Percentiles rank a stretch among this genome's conserved stretches.
Conservation (phyloP, 306 rosid species). For the Sphenostylis stenocarpa region DNA sequence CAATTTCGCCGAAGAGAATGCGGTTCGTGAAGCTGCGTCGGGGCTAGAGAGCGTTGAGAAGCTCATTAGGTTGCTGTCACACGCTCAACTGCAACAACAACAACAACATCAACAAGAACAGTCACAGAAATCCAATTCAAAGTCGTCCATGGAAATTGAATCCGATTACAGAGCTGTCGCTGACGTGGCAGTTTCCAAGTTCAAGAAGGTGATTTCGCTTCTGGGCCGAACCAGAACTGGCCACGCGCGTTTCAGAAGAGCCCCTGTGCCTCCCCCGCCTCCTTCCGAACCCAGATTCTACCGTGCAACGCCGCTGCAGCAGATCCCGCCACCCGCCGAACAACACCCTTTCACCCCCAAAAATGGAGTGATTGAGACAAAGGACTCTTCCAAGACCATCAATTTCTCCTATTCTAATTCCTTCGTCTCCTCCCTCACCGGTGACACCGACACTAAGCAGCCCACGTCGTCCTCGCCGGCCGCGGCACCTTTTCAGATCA, state of each 20-base stretch:
- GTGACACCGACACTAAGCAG: slow-evolving; percentile 55
- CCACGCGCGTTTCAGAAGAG: slow-evolving; percentile 86
- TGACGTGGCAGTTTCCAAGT: slow-evolving; percentile 79
- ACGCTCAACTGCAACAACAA: neutral
- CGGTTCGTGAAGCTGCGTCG: slow-evolving; percentile 79
- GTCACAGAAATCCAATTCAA: neutral
- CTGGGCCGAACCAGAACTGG: slow-evolving; percentile 82
- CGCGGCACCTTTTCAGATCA: slow-evolving; percentile 54
- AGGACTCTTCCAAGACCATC: slow-evolving; percentile 60
- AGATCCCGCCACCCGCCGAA: slow-evolving; percentile 56
- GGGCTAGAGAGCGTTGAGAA: slow-evolving; percentile 74
- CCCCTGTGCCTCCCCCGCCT: slow-evolving; percentile 36
- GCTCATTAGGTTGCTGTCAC: slow-evolving; percentile 45
- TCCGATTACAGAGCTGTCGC: slow-evolving; percentile 71
- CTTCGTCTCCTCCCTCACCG: slow-evolving; percentile 68
- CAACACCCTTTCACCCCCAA: neutral
- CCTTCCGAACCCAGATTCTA: slow-evolving; percentile 22
- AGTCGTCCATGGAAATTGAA: slow-evolving; percentile 40
- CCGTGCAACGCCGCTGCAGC: slow-evolving; percentile 75
- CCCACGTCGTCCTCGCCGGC: slow-evolving; percentile 61
- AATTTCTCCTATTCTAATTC: slow-evolving; percentile 64
- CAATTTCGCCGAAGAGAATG: slow-evolving; percentile 52
- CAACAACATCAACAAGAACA: slow-evolving; percentile 26
- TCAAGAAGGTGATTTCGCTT: slow-evolving; percentile 76
- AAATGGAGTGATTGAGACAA: neutral